Evolutionary conservation across 805 yeast genomes (phyloP).

Genomic region (Saccharomycopsis selenospora): DNA sequence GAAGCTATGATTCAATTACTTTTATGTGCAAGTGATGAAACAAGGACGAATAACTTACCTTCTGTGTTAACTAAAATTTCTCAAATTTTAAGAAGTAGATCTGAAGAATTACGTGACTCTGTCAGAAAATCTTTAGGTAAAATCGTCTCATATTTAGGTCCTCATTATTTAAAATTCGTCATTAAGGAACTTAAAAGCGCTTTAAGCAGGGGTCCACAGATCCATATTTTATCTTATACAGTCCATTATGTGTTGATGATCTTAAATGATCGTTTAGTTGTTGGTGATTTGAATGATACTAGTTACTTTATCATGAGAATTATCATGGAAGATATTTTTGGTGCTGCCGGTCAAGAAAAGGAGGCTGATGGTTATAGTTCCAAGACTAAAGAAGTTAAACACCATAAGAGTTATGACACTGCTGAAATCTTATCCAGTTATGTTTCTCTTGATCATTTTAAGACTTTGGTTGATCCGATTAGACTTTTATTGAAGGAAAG

Average conservation of each 20-base stretch:
- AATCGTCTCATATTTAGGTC: constrained; percentile 60
- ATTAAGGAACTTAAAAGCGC: constrained; percentile 74
- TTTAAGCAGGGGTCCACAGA: constrained; percentile 80
- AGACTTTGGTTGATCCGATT: constrained; percentile 58
- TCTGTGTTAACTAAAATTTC: constrained; percentile 81
- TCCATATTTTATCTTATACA: constrained; percentile 86
- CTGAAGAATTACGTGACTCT: constrained; percentile 83
- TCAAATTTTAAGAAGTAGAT: constrained; percentile 76
- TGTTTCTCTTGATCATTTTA: constrained; percentile 51
- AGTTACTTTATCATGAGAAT: constrained; percentile 55
- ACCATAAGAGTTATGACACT: constrained; percentile 80
- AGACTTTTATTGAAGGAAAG: constrained; percentile 55
- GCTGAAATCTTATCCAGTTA: constrained; percentile 69
- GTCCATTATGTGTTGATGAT: constrained; percentile 64
- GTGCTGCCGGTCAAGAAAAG: constrained; percentile 87
- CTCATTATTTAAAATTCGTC: constrained; percentile 65
- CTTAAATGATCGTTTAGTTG: constrained; percentile 38
- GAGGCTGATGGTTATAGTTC: constrained; percentile 88
- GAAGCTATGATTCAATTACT: constrained; percentile 70
- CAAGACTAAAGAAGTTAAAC: constrained; percentile 84
- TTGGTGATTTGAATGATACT: constrained; percentile 71
- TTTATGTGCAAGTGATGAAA: constrained; percentile 51
- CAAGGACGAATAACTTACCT: constrained; percentile 57
- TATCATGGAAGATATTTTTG: constrained; percentile 89
- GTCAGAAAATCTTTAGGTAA: constrained; percentile 68